phyloP scores from a whole-genome alignment of 305 asterid genomes.

The Andrographis paniculata region DNA sequence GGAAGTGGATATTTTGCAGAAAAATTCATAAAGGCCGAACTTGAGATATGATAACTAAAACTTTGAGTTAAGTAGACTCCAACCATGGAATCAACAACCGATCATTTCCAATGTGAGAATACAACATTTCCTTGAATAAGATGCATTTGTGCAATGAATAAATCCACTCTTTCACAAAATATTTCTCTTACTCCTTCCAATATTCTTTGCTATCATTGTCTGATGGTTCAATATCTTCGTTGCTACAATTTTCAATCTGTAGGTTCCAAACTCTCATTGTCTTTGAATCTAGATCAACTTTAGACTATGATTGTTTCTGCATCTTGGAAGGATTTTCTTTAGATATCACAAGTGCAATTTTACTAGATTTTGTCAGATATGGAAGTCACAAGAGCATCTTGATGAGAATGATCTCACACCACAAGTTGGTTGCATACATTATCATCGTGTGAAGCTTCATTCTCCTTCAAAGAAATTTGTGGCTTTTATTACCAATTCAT shows the following conservation, averaged over 20 bases:
- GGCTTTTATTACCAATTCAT: no score
- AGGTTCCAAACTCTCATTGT: slow-evolving; percentile 26
- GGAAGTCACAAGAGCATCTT: no score
- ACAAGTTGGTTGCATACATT: no score
- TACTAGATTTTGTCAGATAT: no score
- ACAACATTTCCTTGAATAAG: slow-evolving; percentile 40
- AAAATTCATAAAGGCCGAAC: slow-evolving; percentile 47
- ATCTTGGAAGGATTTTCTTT: no score
- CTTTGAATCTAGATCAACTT: slow-evolving; percentile 37
- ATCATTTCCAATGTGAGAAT: slow-evolving; percentile 62
- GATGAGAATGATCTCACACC: no score
- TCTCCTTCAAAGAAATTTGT: no score
- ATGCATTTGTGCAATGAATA: slow-evolving; percentile 31
- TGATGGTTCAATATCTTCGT: slow-evolving; percentile 12
- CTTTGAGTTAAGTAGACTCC: slow-evolving; percentile 72
- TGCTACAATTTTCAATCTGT: slow-evolving; percentile 23
- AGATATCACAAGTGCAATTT: no score
- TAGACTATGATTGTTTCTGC: slow-evolving; percentile 14
- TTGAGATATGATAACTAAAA: slow-evolving; percentile 48
- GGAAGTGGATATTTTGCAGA: slow-evolving; percentile 35
- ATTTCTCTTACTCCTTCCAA: slow-evolving; percentile 22
- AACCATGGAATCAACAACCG: slow-evolving; percentile 56
- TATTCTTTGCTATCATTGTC: slow-evolving; percentile 22
- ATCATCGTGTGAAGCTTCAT: no score
- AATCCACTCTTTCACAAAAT: slow-evolving; percentile 9